Evolutionary conservation across 495 filamentous ascomycete species (phyloP), one percentile per base, ranked within the genome.

Genomic region (Hyaloscypha variabilis): DNA sequence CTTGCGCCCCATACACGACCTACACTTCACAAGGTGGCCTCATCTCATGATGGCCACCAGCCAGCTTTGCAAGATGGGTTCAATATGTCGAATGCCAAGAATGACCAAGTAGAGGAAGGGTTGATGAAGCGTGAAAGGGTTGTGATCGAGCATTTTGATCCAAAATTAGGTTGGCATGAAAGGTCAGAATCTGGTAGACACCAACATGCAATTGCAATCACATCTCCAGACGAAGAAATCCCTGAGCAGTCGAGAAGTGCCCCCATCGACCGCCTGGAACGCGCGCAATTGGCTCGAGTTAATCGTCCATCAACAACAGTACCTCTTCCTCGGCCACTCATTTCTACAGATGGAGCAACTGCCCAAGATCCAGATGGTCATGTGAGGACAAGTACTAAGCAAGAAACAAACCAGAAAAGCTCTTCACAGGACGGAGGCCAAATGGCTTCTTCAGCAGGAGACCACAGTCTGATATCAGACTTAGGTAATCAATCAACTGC

Each of bases 221-320:
- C 39, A 46, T 10, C 6, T 17, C 14, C 10, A 17, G 19, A 46
- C 14, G 17, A 3, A 46, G 39, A 11, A 14, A 17, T 46, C 3
- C 39, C 39, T 19, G 39, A 46, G 39, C 39, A 46, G 39, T 24
- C 53, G 31, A 30, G 34, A 23, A 62, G 39, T 13, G 64, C 55
- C 3, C 61, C 69, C 10, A 28, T 63, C 21, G 54, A 24, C 31
- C 58, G 69, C 28, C 51, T 66, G 54, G 21, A 67, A 46, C 23
- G 67, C 62, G 69, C 66, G 11, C 60, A 67, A 57, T 14, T 26
- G 28, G 69, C 67, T 36, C 66, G 64, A 10, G 67, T 72, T 53
- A 67, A 59, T 46, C 60, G 51, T 6, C 62, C 60, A 6, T 21
- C 49, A 30, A 63, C 65, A n/a, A 64, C 52, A 5, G 4, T 64